Evolutionary conservation across 1,139 yeast species (phyloP).

Genomic region (Komagataea norvegica): DNA sequence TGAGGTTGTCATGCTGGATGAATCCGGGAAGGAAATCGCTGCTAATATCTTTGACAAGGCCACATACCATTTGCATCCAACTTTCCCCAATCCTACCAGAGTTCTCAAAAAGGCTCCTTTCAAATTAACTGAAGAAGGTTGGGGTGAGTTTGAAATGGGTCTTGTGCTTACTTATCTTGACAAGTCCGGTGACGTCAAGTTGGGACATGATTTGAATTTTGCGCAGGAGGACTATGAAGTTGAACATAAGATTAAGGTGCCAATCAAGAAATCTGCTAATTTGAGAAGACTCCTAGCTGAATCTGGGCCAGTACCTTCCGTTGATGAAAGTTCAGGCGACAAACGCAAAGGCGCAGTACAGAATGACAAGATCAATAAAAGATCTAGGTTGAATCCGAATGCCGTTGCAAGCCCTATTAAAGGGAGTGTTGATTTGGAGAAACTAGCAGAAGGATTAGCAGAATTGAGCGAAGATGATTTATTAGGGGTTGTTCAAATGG

Average conservation of each 20-base stretch:
- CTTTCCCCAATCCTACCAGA: conserved; percentile 86
- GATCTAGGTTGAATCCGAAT: conserved; percentile 42
- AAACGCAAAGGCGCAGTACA: conserved; percentile 38
- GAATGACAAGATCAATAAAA: conserved; percentile 49
- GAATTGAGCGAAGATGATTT: conserved; percentile 89
- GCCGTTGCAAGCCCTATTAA: conserved; percentile 40
- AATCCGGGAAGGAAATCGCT: conserved; percentile 76
- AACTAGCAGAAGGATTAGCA: conserved; percentile 84
- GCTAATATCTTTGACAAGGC: conserved; percentile 90
- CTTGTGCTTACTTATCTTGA: conserved; percentile 76
- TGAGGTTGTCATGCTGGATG: conserved; percentile 68
- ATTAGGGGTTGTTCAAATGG: conserved; percentile 95
- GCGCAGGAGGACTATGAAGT: conserved; percentile 68
- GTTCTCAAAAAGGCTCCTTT: conserved; percentile 83
- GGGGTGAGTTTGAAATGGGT: conserved; percentile 97
- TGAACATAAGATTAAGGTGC: conserved; percentile 74
- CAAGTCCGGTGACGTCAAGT: conserved; percentile 80
- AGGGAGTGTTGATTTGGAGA: conserved; percentile 81
- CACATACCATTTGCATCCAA: conserved; percentile 90
- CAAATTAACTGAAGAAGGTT: conserved; percentile 86
- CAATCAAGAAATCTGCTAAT: conserved; percentile 58
- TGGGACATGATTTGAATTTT: conserved; percentile 88
- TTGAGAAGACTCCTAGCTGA: conserved; percentile 71
- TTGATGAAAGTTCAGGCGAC: conserved; percentile 28
- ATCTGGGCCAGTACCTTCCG: conserved; percentile 69